These are phyloP conservation scores for Termitomyces sp. DNA, from an alignment of 1,284 basidiomycete species.

Conservation along the genomic window DNA sequence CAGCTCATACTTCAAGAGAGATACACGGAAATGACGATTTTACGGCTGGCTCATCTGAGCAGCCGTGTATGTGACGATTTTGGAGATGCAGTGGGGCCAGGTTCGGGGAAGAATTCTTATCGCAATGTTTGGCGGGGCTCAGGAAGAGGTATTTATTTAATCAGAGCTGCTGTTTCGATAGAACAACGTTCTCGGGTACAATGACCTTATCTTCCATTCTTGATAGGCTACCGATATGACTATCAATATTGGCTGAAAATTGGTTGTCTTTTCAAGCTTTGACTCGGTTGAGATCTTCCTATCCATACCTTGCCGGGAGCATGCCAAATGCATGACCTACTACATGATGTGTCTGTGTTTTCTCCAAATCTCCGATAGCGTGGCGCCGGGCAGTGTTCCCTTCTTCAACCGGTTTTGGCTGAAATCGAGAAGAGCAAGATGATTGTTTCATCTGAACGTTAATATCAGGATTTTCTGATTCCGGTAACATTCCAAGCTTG, in stretches of 20 bases:
- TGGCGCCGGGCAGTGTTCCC: not conserved
- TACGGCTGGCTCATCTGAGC: constrained; percentile 13
- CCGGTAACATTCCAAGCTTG: constrained; percentile 1
- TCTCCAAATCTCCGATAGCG: not conserved
- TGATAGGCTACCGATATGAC: not conserved
- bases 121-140: not conserved
- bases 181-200: constrained; percentile 8
- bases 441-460: not conserved
- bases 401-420: not conserved
- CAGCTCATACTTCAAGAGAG: constrained; percentile 71
- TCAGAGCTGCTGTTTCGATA: constrained; percentile 11
- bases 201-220: constrained; percentile 1
- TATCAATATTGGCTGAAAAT: not conserved
- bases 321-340: not conserved
- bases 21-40: constrained; percentile 22
- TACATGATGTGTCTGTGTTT: not conserved
- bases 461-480: not conserved
- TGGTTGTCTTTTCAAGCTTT: not conserved
- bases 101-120: not conserved
- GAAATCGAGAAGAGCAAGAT: not conserved
- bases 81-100: not conserved
- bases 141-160: constrained; percentile 18
- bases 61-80: not conserved
- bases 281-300: not conserved
- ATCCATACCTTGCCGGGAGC: not conserved